Evolutionary conservation across 2,329 filamentous ascomycete genomes (phyloP), one percentile per base, ranked within the genome.

Genomic region (Xylariaceae sp.): DNA sequence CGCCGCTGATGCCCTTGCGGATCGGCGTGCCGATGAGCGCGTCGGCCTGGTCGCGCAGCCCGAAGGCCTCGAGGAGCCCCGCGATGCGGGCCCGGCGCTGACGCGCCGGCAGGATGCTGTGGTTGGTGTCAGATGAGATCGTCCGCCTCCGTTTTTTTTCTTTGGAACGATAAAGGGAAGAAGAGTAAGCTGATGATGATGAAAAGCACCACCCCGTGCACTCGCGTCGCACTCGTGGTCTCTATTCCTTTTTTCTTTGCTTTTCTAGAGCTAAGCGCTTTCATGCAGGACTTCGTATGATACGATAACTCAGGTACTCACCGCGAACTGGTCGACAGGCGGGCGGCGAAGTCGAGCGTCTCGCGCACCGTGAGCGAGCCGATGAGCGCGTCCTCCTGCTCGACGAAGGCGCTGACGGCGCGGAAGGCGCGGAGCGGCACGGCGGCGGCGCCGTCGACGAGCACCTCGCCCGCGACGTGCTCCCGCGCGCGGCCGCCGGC

Each of bases 371-470:
- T 93, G 43, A 93, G 64, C 0, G 81, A 81, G 4, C 86, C 87
- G 32, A 90, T 82, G 10, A 93, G 67, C 1, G 84, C 80, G 63
- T 94, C 87, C 44, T 93, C 85, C 56, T 94, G 87, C 62, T 94
- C 87, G 15, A 93, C 87, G 51, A 88, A 93, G 29, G 77, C 77
- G 35, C 75, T 81, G 31, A 90, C 67, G 30, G 73, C 67, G 13
- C 76, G 74, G 45, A 90, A 81, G 0, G 64, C 63, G 6, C 64
- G 55, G 6, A 65, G 58, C 1, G 75, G 67, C 3, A 77, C 60
- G 4, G 59, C 50, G 2, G 51, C 54, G 2, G 51, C 54, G 19
- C 82, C 82, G 55, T 92, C 88, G 44, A 85, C 67, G 35, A 72
- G 65, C 11, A 77, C 64, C 3, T 64, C 55, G 12, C 75, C 73